A percentile compares a stretch with the other conserved stretches of the same genome.
Evolutionary conservation across 2,329 filamentous ascomycete species (phyloP).

Genomic region (Aspergillus tamarii): DNA sequence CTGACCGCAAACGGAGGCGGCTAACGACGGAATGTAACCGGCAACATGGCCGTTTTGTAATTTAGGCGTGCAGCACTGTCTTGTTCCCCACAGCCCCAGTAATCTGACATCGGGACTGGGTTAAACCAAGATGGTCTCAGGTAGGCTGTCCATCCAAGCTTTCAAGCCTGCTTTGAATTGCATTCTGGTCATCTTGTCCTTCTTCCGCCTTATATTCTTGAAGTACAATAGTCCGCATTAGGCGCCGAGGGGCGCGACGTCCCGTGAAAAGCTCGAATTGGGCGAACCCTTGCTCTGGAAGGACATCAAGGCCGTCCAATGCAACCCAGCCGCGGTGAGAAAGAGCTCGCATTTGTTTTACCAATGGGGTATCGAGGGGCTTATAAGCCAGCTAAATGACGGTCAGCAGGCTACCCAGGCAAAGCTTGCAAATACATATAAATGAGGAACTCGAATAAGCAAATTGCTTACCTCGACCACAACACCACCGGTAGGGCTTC

Average conservation of each 20-base stretch:
- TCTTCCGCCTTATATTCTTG: conserved; percentile 41
- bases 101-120: neutral
- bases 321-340: conserved; percentile 45
- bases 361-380: conserved; percentile 42
- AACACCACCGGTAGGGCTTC: conserved; percentile 44
- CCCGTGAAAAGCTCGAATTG: conserved; percentile 46
- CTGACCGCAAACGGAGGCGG: neutral
- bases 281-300: conserved; percentile 45
- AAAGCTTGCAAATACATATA: neutral
- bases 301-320: conserved; percentile 43
- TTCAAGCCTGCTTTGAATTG: conserved; percentile 34
- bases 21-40: neutral
- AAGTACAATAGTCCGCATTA: conserved; percentile 42
- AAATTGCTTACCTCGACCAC: conserved; percentile 41
- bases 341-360: conserved; percentile 40
- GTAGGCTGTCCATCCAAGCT: conserved; percentile 37
- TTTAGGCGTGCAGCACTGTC: neutral
- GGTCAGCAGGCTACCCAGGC: neutral
- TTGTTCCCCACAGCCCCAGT: neutral
- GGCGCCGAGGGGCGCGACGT: conserved; percentile 40
- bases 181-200: conserved; percentile 33
- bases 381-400: conserved; percentile 42
- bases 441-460: neutral
- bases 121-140: conserved; percentile 27
- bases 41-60: neutral